A percentile compares a stretch with the other conserved stretches of the same genome.
phyloP scores from a whole-genome alignment of 2,329 filamentous ascomycete genomes.

The Sclerotinia trifoliorum region DNA sequence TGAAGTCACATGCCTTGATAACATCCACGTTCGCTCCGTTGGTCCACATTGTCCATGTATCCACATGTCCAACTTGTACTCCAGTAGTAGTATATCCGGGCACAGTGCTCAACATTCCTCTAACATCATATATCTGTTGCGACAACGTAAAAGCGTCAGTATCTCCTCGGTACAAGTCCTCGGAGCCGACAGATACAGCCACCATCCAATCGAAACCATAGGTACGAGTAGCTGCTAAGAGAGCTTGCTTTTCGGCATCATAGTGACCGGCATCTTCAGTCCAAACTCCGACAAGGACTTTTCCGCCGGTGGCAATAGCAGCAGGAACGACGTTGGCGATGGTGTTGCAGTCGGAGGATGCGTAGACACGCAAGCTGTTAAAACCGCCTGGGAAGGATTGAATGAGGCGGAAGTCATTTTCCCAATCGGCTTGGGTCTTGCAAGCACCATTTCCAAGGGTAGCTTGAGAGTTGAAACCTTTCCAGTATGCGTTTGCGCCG shows the following conservation, averaged over 20 bases:
- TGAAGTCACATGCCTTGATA: conserved; percentile 61
- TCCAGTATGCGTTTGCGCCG: conserved; percentile 42
- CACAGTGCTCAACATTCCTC: conserved; percentile 51
- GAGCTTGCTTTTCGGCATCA: conserved; percentile 58
- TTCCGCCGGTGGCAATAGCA: conserved; percentile 58
- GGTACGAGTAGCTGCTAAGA: conserved; percentile 54
- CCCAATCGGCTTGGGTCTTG: conserved; percentile 63
- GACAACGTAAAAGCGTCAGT: conserved; percentile 30
- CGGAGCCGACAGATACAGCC: conserved; percentile 60
- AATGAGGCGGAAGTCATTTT: conserved; percentile 61
- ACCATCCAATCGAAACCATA: conserved; percentile 61
- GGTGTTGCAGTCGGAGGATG: conserved; percentile 52
- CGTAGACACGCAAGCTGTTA: conserved; percentile 59
- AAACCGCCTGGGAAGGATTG: conserved; percentile 51
- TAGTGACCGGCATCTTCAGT: conserved; percentile 54
- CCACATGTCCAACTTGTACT: conserved; percentile 61
- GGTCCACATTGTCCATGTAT: conserved; percentile 65
- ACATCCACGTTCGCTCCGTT: conserved; percentile 59
- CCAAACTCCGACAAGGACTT: conserved; percentile 66
- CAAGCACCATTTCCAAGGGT: conserved; percentile 55
- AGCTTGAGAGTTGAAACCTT: conserved; percentile 46
- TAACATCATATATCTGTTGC: conserved; percentile 49
- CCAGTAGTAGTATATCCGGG: conserved; percentile 51
- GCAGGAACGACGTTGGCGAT: conserved; percentile 53
- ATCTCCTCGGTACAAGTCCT: conserved; percentile 63